phyloP scores from a whole-genome alignment of 805 yeast genomes.

The Myxozyma nipponensis region DNA sequence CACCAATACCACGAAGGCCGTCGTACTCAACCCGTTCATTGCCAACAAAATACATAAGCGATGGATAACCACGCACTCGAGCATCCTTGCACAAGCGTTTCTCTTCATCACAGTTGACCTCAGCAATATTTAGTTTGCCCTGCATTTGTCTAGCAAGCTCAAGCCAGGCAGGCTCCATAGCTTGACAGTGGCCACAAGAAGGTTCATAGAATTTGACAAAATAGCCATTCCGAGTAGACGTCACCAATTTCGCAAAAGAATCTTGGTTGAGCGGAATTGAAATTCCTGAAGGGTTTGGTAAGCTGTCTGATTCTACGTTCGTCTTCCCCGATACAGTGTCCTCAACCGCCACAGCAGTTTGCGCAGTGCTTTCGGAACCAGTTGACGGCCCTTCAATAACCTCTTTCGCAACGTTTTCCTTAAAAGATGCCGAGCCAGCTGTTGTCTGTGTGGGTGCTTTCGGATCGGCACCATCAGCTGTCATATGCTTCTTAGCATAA shows the following conservation, averaged over 20 bases:
- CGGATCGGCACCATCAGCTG: not conserved
- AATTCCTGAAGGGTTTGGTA: slow-evolving; percentile 38
- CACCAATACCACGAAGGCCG: slow-evolving; percentile 37
- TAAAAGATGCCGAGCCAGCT: slow-evolving; percentile 4
- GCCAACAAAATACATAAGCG: slow-evolving; percentile 32
- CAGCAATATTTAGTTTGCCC: slow-evolving; percentile 40
- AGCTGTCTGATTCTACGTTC: not conserved
- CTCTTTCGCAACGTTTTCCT: slow-evolving; percentile 9
- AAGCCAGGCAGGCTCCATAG: slow-evolving; percentile 39
- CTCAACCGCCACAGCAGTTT: slow-evolving; percentile 4
- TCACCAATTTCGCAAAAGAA: slow-evolving; percentile 33
- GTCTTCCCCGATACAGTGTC: not conserved
- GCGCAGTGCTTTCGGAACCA: slow-evolving; percentile 8
- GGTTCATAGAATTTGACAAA: slow-evolving; percentile 43
- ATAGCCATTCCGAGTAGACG: slow-evolving; percentile 38
- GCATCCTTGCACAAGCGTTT: slow-evolving; percentile 35
- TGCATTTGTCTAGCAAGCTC: slow-evolving; percentile 35
- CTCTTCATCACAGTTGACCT: slow-evolving; percentile 40
- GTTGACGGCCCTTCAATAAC: slow-evolving; percentile 1
- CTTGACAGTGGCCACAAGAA: slow-evolving; percentile 40
- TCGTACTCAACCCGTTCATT: slow-evolving; percentile 31
- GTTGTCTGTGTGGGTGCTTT: not conserved
- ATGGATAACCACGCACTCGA: slow-evolving; percentile 34
- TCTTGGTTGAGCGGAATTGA: slow-evolving; percentile 34
- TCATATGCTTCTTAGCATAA: slow-evolving; percentile 16